Evolutionary conservation across 1,139 yeast species (phyloP).

Genomic region (Citeromyces siamensis): DNA sequence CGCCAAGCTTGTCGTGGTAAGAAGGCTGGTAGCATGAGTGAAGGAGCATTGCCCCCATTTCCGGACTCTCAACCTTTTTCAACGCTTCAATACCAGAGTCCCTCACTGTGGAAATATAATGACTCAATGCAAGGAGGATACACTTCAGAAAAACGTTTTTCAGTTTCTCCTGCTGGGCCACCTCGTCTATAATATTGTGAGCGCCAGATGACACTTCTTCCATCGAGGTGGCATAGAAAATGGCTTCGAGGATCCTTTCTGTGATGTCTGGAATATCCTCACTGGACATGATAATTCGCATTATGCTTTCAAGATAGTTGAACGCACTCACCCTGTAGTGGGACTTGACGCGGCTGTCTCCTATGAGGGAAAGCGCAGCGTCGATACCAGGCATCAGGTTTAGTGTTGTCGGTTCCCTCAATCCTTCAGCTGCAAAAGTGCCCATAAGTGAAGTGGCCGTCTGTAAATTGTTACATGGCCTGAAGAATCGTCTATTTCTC

Average conservation of each 20-base stretch:
- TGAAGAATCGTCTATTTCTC: constrained; percentile 75
- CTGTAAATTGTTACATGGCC: constrained; percentile 55
- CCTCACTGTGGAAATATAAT: constrained; percentile 59
- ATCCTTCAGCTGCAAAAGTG: constrained; percentile 57
- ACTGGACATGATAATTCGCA: constrained; percentile 53
- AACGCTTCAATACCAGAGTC: constrained; percentile 61
- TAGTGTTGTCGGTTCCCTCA: constrained; percentile 48
- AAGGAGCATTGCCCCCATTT: constrained; percentile 66
- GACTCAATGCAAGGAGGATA: constrained; percentile 68
- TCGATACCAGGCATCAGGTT: constrained; percentile 76
- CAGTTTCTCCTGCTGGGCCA: constrained; percentile 44
- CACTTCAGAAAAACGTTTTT: constrained; percentile 15
- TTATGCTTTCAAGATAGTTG: constrained; percentile 52
- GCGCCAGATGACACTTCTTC: constrained; percentile 71
- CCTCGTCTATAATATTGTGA: constrained; percentile 39
- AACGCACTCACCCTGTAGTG: constrained; percentile 73
- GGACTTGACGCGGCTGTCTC: constrained; percentile 49
- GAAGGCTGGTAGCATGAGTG: constrained; percentile 89
- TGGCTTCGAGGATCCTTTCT: constrained; percentile 60
- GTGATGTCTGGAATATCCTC: constrained; percentile 40
- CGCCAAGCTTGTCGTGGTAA: constrained; percentile 80
- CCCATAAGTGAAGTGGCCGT: constrained; percentile 48
- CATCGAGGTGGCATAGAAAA: constrained; percentile 66
- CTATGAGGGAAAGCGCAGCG: constrained; percentile 57
- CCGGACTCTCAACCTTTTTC: constrained; percentile 55